These are phyloP conservation scores for Narthecium ossifragum DNA, from an alignment of 106 monocot genomes.

Conservation along the genomic window DNA sequence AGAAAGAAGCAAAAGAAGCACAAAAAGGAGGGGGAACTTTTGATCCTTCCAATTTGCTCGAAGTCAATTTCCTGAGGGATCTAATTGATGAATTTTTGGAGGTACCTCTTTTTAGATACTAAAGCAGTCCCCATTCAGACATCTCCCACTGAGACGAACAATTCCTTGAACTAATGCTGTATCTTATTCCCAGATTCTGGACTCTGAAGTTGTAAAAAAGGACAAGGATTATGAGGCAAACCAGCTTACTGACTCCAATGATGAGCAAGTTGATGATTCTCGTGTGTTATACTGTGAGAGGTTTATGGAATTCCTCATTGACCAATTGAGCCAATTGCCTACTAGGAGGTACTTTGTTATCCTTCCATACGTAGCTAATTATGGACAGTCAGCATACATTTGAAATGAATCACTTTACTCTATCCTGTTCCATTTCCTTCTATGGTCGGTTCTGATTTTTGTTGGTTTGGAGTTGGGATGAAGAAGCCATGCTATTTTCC, in stretches of 20 bases:
- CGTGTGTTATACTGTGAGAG: slow-evolving; percentile 93
- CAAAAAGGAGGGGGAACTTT: slow-evolving; percentile 62
- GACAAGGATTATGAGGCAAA: slow-evolving; percentile 20
- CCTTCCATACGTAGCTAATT: too few species aligned
- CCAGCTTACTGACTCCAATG: slow-evolving; percentile 25
- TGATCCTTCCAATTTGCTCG: slow-evolving; percentile 57
- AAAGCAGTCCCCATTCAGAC: neutral
- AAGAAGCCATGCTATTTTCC: too few species aligned
- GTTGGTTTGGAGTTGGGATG: too few species aligned
- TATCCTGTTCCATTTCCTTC: neutral
- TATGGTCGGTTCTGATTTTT: slow-evolving; percentile 52
- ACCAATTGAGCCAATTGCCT: slow-evolving; percentile 93
- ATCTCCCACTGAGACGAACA: neutral
- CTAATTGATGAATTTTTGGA: slow-evolving; percentile 94
- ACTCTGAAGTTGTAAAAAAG: slow-evolving; percentile 54
- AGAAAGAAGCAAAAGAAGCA: slow-evolving; percentile 70
- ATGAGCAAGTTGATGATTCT: slow-evolving; percentile 67
- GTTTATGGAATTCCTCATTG: slow-evolving; percentile 96
- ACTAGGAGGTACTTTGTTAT: slow-evolving; percentile 77
- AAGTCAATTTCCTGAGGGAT: slow-evolving; percentile 76
- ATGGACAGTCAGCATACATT: too few species aligned
- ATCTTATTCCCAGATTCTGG: slow-evolving; percentile 60
- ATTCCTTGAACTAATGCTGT: neutral
- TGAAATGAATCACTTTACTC: too few species aligned
- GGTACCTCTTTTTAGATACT: slow-evolving; percentile 24